Evolutionary conservation across 1,284 basidiomycete species (phyloP), one percentile per base, ranked within the genome.

Genomic region (Ceratobasidium sp.): DNA sequence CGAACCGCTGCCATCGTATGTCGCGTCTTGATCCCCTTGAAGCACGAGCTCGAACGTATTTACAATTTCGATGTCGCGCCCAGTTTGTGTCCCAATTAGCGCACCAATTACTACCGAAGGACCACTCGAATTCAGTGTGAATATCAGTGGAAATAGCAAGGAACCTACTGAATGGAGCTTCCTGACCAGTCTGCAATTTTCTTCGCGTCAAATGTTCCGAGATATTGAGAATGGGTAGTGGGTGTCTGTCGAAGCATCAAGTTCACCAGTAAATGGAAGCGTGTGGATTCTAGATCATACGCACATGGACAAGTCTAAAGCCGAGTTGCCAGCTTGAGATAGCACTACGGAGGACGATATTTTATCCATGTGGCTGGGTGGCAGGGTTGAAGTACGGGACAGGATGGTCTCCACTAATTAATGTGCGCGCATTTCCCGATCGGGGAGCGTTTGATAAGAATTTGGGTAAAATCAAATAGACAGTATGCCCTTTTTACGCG

Each of bases 181-280:
- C 78, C 4, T 80, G 80, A 70, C 82, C 84, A 60, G 82, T 87
- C 76, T 95, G 91, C 9, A 95, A 81, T 73, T 87, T 87, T 64
- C 88, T 81, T 71, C 97, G 86, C 47, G 91, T 97, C 73, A 92
- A 83, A 79, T 98, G 95, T 75, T 99, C 96, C 1, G 95, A 97
- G 73, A 99, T 91, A 79, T 95, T 98, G 72, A 99, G 84, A 76
- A 99, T 94, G 8, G 97, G 93, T 16, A 98, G 84, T 29, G 96
- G 96, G 78, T 99, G 96, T 64, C 94, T 96, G 75, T 19, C 14
- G 36, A 19, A 69, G 69, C 25, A 36, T 52, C 42, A 44, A 25
- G 21, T 23, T 19, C 6, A 19, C n/a, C 30, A 23, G n/a, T 14
- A 21, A 29, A 44, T 42, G 16, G 41, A 33, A 50, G 14, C 21